phyloP scores from a whole-genome alignment of 1,284 basidiomycete species.

The Wolfiporia cocos region DNA sequence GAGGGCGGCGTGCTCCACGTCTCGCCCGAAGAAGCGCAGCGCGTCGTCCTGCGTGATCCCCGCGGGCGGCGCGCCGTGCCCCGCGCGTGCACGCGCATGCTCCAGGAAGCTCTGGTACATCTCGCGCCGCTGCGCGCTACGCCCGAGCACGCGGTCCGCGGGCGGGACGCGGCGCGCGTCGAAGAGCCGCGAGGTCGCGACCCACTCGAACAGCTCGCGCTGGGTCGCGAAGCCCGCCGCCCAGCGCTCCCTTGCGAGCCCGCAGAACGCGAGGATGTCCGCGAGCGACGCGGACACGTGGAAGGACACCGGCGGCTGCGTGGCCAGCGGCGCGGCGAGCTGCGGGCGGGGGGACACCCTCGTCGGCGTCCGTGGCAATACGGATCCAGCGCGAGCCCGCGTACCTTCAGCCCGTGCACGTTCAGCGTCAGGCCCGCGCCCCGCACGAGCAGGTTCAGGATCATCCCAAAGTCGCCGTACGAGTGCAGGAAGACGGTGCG shows the following conservation, averaged over 20 bases:
- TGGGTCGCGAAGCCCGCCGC: conserved; percentile 46
- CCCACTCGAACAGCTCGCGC: conserved; percentile 51
- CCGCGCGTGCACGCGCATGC: conserved; percentile 32
- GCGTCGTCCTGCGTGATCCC: conserved; percentile 31
- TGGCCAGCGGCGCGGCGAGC: conserved; percentile 19
- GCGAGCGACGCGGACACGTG: conserved; percentile 33
- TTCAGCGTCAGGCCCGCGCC: conserved; percentile 45
- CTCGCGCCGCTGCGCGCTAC: conserved; percentile 36
- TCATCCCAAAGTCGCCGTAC: conserved; percentile 68
- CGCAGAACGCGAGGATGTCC: conserved; percentile 48
- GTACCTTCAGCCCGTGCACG: conserved; percentile 52
- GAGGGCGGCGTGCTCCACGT: conserved; percentile 39
- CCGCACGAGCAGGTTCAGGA: conserved; percentile 47
- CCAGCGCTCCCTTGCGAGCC: conserved; percentile 46
- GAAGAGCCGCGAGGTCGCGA: conserved; percentile 45
- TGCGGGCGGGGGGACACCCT: conserved; percentile 2
- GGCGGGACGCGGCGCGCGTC: conserved; percentile 26
- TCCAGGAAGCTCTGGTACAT: conserved; percentile 56
- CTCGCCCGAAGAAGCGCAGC: conserved; percentile 47
- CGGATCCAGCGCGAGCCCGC: too few relatives aligned
- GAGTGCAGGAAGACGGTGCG: conserved; percentile 47
- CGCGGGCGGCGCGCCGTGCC: neutral
- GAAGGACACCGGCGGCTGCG: conserved; percentile 23
- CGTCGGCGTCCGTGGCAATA: too few relatives aligned
- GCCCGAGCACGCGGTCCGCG: conserved; percentile 22